Base-by-base conservation (phyloP, 352 stramenopile species). In the Phytophthora sp. region DNA sequence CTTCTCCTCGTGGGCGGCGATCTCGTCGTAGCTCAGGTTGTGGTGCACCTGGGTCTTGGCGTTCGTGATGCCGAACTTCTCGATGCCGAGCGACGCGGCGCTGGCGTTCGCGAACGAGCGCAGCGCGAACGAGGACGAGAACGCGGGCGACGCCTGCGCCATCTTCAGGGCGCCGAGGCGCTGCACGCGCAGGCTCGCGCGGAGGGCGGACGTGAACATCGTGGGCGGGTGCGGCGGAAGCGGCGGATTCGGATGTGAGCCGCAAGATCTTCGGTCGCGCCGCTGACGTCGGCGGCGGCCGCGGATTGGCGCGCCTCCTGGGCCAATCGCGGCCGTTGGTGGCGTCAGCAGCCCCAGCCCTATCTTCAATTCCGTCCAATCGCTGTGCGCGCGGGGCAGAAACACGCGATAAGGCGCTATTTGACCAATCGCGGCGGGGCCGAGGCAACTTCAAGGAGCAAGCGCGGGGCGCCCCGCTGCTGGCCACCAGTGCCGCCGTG, bases 1-100 rank as follows among this genome's bases (percentile, higher is more conserved):
- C 37, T 76, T 79, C 21, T 94, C 77, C 84, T 99, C 96, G 71
- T 99, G 96, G 53, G 97, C 76, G 37, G 92, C 96, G 38, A 99
- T 89, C 60, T 99, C 84, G 50, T 96, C 90, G 78, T 98, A 99
- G 44, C 85, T 97, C 70, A 99, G 67, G 77, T 99, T 99, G 65
- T 88, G 90, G 85, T 97, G 96, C 49, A 99, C 84, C 58, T 93
- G 95, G 50, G 89, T 84, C 23, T 80, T 91, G n/a, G 84, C 72
- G 60, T 88, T 92, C 32, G 79, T 98, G 65, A 98, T 93, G 41
- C 96, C 96, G 45, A 98, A 88, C 54, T 87, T 87, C 37, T 94
- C 86, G 32, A 98, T 74, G n/a, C 76, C 79, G 8, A 89, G 72
- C 59, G 78, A 63, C 52, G 73, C 32, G 11, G 79, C 79, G 42